phyloP scores from a whole-genome alignment of 2,329 filamentous ascomycete species.

The Cytospora leucostoma region DNA sequence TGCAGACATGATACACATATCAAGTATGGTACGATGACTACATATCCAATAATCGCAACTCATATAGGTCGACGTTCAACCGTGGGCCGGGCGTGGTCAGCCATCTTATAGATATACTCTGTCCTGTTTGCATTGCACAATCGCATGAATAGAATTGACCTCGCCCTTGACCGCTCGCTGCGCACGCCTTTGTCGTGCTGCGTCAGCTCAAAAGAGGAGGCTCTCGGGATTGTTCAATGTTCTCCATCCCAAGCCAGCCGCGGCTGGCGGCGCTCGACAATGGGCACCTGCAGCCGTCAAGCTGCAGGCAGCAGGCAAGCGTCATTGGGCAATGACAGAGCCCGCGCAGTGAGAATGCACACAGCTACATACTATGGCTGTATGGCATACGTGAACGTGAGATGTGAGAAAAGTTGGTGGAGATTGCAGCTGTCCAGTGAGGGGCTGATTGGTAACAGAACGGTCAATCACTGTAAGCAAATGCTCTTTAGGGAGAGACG shows the following conservation, averaged over 20 bases:
- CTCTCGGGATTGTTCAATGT: background rate
- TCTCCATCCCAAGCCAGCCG: background rate
- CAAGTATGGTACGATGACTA: background rate
- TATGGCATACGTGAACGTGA: slow-evolving; percentile 12
- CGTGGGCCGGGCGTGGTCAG: background rate
- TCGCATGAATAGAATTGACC: slow-evolving; percentile 4
- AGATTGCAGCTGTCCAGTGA: slow-evolving; percentile 13
- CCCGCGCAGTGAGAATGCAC: background rate
- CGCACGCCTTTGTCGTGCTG: slow-evolving; percentile 9
- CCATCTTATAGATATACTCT: background rate
- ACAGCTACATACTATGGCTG: background rate
- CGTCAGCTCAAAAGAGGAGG: background rate
- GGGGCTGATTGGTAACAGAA: slow-evolving; percentile 12
- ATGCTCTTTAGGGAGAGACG: slow-evolving; percentile 10
- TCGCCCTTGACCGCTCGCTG: slow-evolving; percentile 11
- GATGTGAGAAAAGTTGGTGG: slow-evolving; percentile 14
- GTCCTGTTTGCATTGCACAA: background rate
- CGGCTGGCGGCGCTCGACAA: slow-evolving; percentile 10
- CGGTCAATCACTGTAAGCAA: slow-evolving; percentile 2
- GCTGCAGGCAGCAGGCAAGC: slow-evolving; percentile 5
- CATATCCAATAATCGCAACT: background rate
- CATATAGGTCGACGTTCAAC: slow-evolving; percentile 5
- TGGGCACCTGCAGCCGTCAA: slow-evolving; percentile 15
- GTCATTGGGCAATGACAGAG: background rate
- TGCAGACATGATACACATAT: slow-evolving; percentile 14